Conservation (phyloP, 1,284 basidiomycete genomes). For the Bjerkandera adusta region DNA sequence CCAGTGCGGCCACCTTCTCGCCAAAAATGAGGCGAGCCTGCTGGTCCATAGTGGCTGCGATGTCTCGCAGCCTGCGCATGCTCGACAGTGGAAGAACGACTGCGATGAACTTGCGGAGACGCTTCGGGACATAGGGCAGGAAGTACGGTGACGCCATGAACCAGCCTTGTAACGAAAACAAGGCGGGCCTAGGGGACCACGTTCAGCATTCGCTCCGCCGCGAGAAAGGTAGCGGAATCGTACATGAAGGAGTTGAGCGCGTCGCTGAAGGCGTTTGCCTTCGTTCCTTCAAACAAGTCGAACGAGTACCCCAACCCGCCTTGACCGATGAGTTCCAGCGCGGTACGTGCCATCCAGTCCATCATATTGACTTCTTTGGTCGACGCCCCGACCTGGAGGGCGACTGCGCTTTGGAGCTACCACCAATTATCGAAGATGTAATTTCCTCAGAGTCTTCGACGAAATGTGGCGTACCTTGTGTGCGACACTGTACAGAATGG, state of each 20-base stretch:
- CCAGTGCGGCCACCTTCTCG: conserved; percentile 29
- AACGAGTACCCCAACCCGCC: conserved; percentile 39
- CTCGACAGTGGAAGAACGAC: conserved; percentile 29
- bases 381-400: conserved; percentile 16
- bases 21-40: conserved; percentile 35
- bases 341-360: conserved; percentile 32
- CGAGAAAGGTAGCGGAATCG: not conserved
- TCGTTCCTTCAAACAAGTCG: not conserved
- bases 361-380: conserved; percentile 32
- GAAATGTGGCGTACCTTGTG: conserved; percentile 24
- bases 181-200: not conserved
- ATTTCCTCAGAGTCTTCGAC: not conserved
- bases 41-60: conserved; percentile 33
- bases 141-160: not conserved
- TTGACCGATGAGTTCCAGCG: conserved; percentile 39
- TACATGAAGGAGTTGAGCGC: conserved; percentile 25
- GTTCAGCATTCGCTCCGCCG: not conserved
- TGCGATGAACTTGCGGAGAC: conserved; percentile 19
- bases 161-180: not conserved
- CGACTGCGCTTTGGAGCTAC: conserved; percentile 24
- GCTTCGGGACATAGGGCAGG: not conserved
- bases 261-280: conserved; percentile 7
- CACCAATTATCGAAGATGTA: not conserved
- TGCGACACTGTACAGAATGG: conserved; percentile 31
- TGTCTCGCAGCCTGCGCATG: conserved; percentile 30